Evolutionary conservation across 2,329 filamentous ascomycete genomes (phyloP).

Genomic region (Trichoderma cornu-damae): DNA sequence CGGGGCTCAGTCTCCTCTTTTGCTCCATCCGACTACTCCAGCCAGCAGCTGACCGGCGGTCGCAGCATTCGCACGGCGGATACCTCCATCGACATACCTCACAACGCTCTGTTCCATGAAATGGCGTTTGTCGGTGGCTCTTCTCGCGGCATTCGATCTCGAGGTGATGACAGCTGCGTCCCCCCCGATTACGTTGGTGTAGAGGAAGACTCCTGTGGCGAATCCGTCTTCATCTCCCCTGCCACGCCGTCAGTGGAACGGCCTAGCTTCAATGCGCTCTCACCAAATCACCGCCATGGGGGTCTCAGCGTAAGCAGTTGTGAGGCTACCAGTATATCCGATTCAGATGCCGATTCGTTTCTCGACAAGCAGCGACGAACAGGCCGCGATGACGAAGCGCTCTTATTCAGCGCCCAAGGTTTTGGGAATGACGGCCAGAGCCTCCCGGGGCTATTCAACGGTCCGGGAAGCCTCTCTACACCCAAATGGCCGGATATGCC

Average conservation of each 20-base stretch:
- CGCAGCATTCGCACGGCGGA: conserved; percentile 17
- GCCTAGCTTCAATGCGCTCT: background rate
- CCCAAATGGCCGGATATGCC: conserved; percentile 1
- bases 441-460: conserved; percentile 30
- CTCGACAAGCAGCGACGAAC: conserved; percentile 17
- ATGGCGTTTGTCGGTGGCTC: conserved; percentile 6
- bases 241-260: conserved; percentile 8
- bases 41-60: background rate
- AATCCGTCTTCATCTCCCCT: conserved; percentile 18
- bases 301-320: conserved; percentile 12
- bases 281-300: background rate
- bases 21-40: conserved; percentile 10
- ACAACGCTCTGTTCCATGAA: conserved; percentile 5
- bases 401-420: conserved; percentile 34
- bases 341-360: conserved; percentile 34
- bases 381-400: conserved; percentile 33
- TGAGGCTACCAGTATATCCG: conserved; percentile 17
- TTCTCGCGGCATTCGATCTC: conserved; percentile 11
- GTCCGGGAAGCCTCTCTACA: background rate
- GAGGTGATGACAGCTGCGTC: conserved; percentile 10
- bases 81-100: conserved; percentile 18
- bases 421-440: conserved; percentile 33
- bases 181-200: background rate
- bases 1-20: conserved; percentile 15
- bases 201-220: conserved; percentile 15